Percentiles rank a stretch among this genome's conserved stretches.
Conservation (phyloP, 805 yeast genomes). For the Maudiozyma serrabonitensis region DNA sequence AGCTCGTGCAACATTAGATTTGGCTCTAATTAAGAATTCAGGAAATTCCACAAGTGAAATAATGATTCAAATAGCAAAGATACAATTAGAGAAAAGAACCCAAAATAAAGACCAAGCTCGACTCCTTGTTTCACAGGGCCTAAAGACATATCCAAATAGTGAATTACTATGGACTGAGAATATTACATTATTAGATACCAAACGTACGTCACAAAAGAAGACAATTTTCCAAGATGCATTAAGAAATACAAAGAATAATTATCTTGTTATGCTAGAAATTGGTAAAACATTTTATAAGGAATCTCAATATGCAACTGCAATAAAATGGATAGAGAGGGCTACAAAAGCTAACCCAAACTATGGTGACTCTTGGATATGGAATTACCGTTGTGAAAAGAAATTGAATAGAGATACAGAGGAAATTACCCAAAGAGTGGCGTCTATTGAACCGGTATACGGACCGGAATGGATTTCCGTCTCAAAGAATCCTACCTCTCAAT, state of each 20-base stretch:
- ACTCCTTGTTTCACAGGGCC: constrained; percentile 46
- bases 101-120: constrained; percentile 44
- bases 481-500: constrained; percentile 42
- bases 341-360: constrained; percentile 41
- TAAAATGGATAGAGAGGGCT: constrained; percentile 68
- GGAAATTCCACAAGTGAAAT: constrained; percentile 28
- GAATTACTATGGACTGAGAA: constrained; percentile 59
- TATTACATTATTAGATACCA: constrained; percentile 33
- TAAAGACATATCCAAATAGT: constrained; percentile 48
- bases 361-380: constrained; percentile 77
- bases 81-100: constrained; percentile 45
- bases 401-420: constrained; percentile 15
- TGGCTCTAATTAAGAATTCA: constrained; percentile 47
- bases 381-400: constrained; percentile 36
- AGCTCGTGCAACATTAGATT: constrained; percentile 66
- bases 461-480: constrained; percentile 43
- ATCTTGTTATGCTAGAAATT: constrained; percentile 48
- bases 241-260: constrained; percentile 50
- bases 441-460: constrained; percentile 54
- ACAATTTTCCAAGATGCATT: constrained; percentile 63
- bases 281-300: constrained; percentile 61
- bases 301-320: constrained; percentile 53
- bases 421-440: constrained; percentile 21
- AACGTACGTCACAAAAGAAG: constrained; percentile 41
- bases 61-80: constrained; percentile 47